These are phyloP conservation scores for Solanum dulcamara DNA, from an alignment of 257 asterid genomes.

Conservation along the genomic window DNA sequence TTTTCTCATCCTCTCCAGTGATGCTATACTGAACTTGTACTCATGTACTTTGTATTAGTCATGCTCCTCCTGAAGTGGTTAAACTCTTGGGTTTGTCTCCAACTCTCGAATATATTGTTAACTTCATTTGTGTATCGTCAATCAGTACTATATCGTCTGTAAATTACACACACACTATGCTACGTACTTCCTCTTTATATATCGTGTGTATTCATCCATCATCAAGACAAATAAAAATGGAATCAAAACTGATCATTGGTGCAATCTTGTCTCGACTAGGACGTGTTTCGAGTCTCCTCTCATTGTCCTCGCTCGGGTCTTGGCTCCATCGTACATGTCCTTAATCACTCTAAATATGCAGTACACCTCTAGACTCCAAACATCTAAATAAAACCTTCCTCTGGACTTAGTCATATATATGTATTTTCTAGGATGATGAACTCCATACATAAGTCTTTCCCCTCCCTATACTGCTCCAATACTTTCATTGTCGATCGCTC, in stretches of 20 bases:
- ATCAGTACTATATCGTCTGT: background rate
- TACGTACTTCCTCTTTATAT: background rate
- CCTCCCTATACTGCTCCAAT: background rate
- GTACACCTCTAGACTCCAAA: background rate
- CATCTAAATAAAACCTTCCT: background rate
- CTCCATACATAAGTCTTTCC: background rate
- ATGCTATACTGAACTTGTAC: too few species aligned
- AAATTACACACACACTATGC: too few species aligned
- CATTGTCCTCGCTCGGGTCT: too few species aligned
- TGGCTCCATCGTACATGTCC: background rate
- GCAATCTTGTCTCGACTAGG: background rate
- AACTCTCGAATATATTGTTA: too few species aligned
- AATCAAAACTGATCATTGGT: background rate
- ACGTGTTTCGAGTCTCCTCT: background rate
- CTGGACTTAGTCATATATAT: background rate
- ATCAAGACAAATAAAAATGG: background rate
- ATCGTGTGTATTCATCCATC: background rate
- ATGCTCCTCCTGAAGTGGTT: too few species aligned
- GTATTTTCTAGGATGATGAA: background rate
- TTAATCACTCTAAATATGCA: background rate
- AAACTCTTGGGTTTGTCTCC: background rate
- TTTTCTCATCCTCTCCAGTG: too few species aligned
- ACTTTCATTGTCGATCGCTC: too few species aligned
- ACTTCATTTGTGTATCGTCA: background rate
- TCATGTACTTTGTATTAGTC: too few species aligned